These are phyloP conservation scores for Hanseniaspora clermontiae DNA, from an alignment of 805 yeast genomes.

Conservation along the genomic window DNA sequence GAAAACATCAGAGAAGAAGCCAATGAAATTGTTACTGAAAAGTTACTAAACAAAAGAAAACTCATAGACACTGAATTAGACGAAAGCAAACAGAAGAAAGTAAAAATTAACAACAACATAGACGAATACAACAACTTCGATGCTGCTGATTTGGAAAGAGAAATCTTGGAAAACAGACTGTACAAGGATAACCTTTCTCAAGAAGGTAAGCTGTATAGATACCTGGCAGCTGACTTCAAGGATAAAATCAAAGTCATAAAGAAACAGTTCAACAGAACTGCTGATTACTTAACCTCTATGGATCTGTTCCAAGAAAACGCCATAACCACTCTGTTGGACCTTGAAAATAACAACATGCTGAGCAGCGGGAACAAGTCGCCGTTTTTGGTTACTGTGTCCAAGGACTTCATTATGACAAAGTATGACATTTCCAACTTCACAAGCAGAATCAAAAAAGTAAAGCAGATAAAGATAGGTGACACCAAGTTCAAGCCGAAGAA, in stretches of 20 bases:
- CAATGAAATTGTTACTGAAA: conserved; percentile 28
- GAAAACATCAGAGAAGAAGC: conserved; percentile 59
- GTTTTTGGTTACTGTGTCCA: conserved; percentile 64
- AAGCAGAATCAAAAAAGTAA: conserved; percentile 54
- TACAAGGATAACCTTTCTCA: conserved; percentile 82
- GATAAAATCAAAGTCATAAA: conserved; percentile 38
- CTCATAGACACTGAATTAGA: conserved; percentile 13
- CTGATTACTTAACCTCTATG: conserved; percentile 14
- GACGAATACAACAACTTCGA: conserved; percentile 48
- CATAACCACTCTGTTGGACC: conserved; percentile 6
- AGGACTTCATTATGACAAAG: conserved; percentile 66
- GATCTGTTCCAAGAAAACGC: conserved; percentile 12
- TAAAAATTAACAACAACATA: not conserved
- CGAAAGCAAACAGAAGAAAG: not conserved
- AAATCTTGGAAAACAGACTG: conserved; percentile 66
- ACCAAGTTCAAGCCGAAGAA: conserved; percentile 30
- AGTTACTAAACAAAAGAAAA: conserved; percentile 14
- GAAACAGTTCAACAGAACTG: conserved; percentile 29
- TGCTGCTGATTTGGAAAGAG: conserved; percentile 83
- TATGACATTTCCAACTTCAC: conserved; percentile 51
- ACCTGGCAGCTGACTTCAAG: conserved; percentile 41
- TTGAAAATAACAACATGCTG: conserved; percentile 4
- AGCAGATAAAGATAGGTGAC: conserved; percentile 53
- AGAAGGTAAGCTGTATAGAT: conserved; percentile 70
- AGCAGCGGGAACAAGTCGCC: conserved; percentile 39